Base-by-base conservation (phyloP, 352 stramenopile genomes). In the Pythium utonaiense region DNA sequence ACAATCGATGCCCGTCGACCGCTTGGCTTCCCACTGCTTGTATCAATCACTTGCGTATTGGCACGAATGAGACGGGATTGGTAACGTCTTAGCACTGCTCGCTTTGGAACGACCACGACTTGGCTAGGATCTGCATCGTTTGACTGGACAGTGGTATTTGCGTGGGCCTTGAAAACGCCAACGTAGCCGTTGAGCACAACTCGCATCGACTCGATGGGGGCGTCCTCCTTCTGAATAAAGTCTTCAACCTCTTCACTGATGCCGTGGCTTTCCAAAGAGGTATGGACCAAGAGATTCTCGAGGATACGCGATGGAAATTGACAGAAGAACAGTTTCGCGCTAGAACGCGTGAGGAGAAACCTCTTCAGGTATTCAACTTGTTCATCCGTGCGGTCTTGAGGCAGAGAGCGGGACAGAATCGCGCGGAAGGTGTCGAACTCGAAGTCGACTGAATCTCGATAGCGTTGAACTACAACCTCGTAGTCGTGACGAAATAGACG, bases 111-210 rank as follows among this genome's bases (percentile, higher is more conserved):
- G 3, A 68, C 19, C 22, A 17, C 36, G 24, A 51, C 51, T 33
- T 30, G 17, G 27, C 13, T 14, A 30, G 38, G n/a, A 25, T 52
- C 27, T 16, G 52, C 8, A 3, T 50, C 2, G 48, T 24, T 56
- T 6, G 6, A 6, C 16, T 17, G 10, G 5, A 7, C 9, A 25
- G 22, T 34, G 5, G 9, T 6, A 25, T 27, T 34, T 53, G 41
- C 21, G 9, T 55, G 42, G n/a, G 31, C 72, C 59, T 78, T 74
- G 34, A 85, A 85, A 2, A 75, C 58, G 21, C 66, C 71, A 21
- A 85, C 54, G 51, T 77, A 74, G 10, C 75, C 75, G 31, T 77
- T 73, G 17, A 85, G 60, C 6, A 85, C 52, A 27, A 85, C 47
- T 12, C 62, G 60, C 56, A 82, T 72, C n/a, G 17, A 62, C 9